Evolutionary conservation across 225 moss, liverwort and hornwort genomes (phyloP), one percentile per base, ranked within the genome.

Genomic region (Physcomitrium patens): DNA sequence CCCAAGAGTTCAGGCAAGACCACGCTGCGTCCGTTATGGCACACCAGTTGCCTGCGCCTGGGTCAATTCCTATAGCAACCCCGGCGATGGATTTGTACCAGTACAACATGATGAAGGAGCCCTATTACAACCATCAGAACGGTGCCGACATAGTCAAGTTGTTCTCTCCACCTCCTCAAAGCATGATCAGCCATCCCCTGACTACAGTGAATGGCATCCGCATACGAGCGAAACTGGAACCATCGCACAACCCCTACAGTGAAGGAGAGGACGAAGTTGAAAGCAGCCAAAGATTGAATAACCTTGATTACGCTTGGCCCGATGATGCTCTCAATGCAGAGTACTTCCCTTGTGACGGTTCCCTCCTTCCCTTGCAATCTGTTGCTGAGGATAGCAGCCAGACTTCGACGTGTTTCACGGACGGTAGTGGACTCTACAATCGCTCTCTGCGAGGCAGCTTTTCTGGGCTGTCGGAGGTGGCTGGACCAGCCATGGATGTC

Each of bases 221-320:
- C 22, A 61, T 73, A 60, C 66, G 45, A 13, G 48, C 79, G 15
- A 79, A 79, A 24, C 50, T 67, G 72, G 79, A 79, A 60, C 60
- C 73, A 17, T 43, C 26, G 22, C 43, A 78, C 22, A 67, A 17
- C 15, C 52, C 54, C 13, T 52, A 14, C 68, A 67, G 73, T 13
- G 60, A 73, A 19, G 79, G 67, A 5, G 79, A 73, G 52, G 72
- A 73, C 5, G 72, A 72, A 51, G 72, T 73, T 0, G 59, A 68
- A n/a, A 79, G 78, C 23, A 53, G 26, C 44, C 78, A 79, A 23
- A 49, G 52, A 15, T 23, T 56, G 20, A 69, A 69, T 10, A 47
- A 37, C 13, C 13, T 68, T 16, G 79, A 66, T 49, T 73, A 61
- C 24, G 22, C 59, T 5, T 67, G 72, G 60, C 47, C 50, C 12